A percentile compares a stretch with the other conserved stretches of the same genome.
Conservation (phyloP, 1,139 yeast species). For the Diutina rugosa region DNA sequence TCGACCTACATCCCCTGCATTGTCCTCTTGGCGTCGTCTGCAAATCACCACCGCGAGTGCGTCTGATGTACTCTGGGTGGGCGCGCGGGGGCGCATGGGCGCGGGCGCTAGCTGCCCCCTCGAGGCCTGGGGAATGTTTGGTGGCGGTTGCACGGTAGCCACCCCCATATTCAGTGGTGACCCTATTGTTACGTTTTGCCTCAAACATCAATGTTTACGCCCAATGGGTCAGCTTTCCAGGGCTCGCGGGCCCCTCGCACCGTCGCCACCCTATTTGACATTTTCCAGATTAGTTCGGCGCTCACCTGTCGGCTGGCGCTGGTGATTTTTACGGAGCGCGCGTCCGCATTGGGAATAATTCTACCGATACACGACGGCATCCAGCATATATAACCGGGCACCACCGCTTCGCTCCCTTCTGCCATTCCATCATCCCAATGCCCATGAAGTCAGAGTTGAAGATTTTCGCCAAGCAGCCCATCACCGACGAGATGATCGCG, state of each 20-base stretch:
- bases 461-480: conserved; percentile 65
- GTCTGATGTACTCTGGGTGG: neutral
- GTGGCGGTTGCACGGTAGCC: too few relatives aligned
- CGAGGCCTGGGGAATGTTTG: too few relatives aligned
- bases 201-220: too few relatives aligned
- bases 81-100: neutral
- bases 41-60: neutral
- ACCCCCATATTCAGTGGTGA: too few relatives aligned
- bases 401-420: neutral
- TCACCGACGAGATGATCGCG: conserved; percentile 64
- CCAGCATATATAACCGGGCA: neutral
- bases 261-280: neutral
- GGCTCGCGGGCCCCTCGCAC: neutral
- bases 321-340: neutral
- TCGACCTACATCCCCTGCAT: neutral
- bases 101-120: neutral
- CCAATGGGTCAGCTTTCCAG: too few relatives aligned
- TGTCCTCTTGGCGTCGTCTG: neutral
- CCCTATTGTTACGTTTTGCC: too few relatives aligned
- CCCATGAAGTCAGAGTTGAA: conserved; percentile 35
- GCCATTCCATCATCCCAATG: conserved; percentile 5
- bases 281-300: neutral
- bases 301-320: neutral
- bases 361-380: neutral
- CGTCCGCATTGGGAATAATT: neutral